Percentiles rank a stretch among this genome's conserved stretches.
Evolutionary conservation across 257 asterid species (phyloP).

Genomic region (Fraxinus cuspidata): DNA sequence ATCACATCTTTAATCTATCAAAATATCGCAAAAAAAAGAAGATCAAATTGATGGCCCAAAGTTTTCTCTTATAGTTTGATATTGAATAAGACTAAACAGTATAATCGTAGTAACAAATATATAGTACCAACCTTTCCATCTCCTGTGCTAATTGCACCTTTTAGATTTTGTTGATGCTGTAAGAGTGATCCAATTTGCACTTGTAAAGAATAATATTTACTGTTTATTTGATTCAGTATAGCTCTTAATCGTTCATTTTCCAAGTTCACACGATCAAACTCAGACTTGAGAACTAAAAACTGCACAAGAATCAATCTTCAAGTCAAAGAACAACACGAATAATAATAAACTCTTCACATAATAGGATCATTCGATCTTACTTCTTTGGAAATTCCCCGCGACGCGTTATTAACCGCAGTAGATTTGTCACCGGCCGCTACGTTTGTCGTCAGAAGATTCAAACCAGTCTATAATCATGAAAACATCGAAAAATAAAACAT

Average conservation of each 20-base stretch:
- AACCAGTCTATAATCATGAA: conserved; percentile 32
- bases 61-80: too few relatives aligned
- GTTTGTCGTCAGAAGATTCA: conserved; percentile 37
- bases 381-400: conserved; percentile 16
- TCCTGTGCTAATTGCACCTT: conserved; percentile 15
- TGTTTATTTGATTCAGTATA: conserved; percentile 33
- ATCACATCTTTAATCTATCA: conserved; percentile 12
- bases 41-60: not conserved
- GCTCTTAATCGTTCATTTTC: conserved; percentile 45
- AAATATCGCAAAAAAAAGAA: not conserved
- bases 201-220: conserved; percentile 35
- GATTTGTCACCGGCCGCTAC: conserved; percentile 16
- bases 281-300: conserved; percentile 37
- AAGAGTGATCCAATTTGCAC: conserved; percentile 32
- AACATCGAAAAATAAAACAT: not conserved
- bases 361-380: conserved; percentile 25
- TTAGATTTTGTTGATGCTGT: conserved; percentile 29
- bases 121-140: conserved; percentile 31
- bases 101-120: too few relatives aligned
- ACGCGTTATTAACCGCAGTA: conserved; percentile 6
- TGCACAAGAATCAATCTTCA: conserved; percentile 18
- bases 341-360: too few relatives aligned
- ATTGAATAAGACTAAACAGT: too few relatives aligned
- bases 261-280: conserved; percentile 39
- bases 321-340: too few relatives aligned